Evolutionary conservation across 768 basidiomycete species (phyloP), one percentile per base, ranked within the genome.

Genomic region (Rhodotorula taiwanensis): DNA sequence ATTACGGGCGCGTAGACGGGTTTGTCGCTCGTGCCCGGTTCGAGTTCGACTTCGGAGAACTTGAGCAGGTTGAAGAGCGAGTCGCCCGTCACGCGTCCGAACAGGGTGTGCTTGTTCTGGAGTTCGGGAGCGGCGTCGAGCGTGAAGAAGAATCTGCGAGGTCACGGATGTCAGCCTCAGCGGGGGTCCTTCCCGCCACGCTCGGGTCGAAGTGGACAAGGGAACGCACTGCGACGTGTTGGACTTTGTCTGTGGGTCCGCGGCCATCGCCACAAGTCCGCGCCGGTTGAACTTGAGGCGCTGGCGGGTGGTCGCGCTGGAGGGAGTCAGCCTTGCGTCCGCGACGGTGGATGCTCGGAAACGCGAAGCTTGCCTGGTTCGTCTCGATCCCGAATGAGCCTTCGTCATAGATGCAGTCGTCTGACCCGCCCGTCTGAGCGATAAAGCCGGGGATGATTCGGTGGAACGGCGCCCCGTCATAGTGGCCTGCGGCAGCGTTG

Each of bases 321-420:
- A n/a, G n/a, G n/a, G n/a, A n/a, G n/a, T n/a, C n/a, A n/a, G n/a
- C n/a, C n/a, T n/a, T n/a, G n/a, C n/a, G n/a, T n/a, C n/a, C n/a
- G n/a, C n/a, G n/a, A n/a, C n/a, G n/a, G n/a, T n/a, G n/a, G n/a
- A n/a, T n/a, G n/a, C n/a, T 25, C 39, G 33, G 25, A 10, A 20
- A 4, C 30, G 50, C 2, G 15, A n/a, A 28, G 2, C 28, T 5
- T 5, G 53, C 62, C 51, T 64, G 64, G 50, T 65, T 65, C 14
- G 50, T 42, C 58, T 67, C 64, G 50, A 64, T 36, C 25, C 10
- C 43, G 23, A 61, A 66, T 36, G 25, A 52, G 78, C 65, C 64
- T 80, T 91, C 91, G 75, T 94, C 94, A 70, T 88, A 97, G 75
- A 95, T 88, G 1, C 90, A 93, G 74, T 97, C 94, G 67, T 95